Evolutionary conservation across 192 early-diverging fungal genomes (phyloP).

Genomic region (Coemansia aciculifera): DNA sequence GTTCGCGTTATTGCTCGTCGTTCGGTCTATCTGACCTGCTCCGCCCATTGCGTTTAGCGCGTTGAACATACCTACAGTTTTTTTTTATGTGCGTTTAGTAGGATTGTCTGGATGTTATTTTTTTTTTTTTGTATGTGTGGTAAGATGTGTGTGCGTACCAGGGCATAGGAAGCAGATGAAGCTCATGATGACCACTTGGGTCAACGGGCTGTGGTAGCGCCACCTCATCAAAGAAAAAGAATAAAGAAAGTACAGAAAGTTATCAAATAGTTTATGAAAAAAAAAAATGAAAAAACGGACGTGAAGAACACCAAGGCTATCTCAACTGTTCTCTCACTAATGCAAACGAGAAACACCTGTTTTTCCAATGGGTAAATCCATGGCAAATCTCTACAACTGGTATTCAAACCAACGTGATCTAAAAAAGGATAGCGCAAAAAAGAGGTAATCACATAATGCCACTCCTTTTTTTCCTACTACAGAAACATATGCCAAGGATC

Average conservation of each 20-base stretch:
- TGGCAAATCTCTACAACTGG: background rate
- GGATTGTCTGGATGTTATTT: too few species aligned
- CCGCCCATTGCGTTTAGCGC: slow-evolving; percentile 49
- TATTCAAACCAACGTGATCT: background rate
- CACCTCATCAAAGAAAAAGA: slow-evolving; percentile 5
- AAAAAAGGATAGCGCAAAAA: too few species aligned
- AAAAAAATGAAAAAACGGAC: background rate
- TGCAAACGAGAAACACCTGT: background rate
- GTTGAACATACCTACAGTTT: slow-evolving; percentile 66
- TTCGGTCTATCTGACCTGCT: slow-evolving; percentile 55
- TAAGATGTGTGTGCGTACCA: slow-evolving; percentile 22
- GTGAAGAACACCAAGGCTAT: background rate
- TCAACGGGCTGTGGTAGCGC: slow-evolving; percentile 55
- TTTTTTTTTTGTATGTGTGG: background rate
- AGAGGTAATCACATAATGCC: too few species aligned
- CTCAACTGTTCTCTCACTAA: background rate
- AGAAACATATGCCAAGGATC: background rate
- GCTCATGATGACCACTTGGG: slow-evolving; percentile 65
- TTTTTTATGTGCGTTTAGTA: background rate
- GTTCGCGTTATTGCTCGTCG: slow-evolving; percentile 61
- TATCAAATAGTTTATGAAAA: background rate
- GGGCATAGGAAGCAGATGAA: slow-evolving; percentile 72
- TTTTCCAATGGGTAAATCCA: background rate
- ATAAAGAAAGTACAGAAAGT: background rate
- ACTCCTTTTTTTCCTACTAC: background rate